These are phyloP conservation scores for Lagenidium giganteum DNA, from an alignment of 352 stramenopile genomes.

Conservation along the genomic window DNA sequence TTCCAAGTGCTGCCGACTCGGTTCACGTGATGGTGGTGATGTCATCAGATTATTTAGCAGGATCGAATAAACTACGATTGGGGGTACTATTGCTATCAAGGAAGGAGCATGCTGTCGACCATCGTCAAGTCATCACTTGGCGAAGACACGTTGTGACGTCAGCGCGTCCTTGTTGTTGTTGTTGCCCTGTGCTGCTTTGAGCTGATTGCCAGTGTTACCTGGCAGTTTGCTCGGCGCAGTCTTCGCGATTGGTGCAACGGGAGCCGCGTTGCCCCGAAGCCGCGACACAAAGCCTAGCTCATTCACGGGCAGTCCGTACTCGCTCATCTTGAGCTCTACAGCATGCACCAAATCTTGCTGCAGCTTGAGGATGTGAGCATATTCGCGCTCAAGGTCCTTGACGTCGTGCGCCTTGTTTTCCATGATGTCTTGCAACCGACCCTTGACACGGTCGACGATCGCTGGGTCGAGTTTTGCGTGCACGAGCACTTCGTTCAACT, in stretches of 20 bases:
- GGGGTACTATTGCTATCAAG: no score
- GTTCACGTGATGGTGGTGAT: conserved; percentile 8
- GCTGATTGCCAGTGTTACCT: conserved; percentile 16
- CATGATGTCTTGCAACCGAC: conserved; percentile 88
- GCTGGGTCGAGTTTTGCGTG: conserved; percentile 88
- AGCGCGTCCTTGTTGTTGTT: conserved; percentile 3
- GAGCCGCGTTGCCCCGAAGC: no score
- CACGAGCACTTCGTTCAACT: conserved; percentile 89
- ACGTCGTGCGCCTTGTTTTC: conserved; percentile 83
- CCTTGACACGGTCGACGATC: conserved; percentile 80
- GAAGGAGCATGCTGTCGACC: no score
- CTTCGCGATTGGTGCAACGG: no score
- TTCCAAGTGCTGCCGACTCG: conserved; percentile 30
- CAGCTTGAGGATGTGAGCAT: conserved; percentile 57
- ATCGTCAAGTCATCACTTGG: no score
- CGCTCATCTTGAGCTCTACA: conserved; percentile 83
- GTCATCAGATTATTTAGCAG: no score
- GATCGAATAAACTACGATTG: no score
- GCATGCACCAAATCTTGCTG: conserved; percentile 82
- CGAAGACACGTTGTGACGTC: conserved; percentile 1
- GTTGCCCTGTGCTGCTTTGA: conserved; percentile 8
- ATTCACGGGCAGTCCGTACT: conserved; percentile 87
- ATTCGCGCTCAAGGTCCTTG: conserved; percentile 76
- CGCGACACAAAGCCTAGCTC: conserved; percentile 78
- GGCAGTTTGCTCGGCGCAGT: no score